phyloP scores from a whole-genome alignment of 1,139 yeast genomes.

The Pneumocystis sp. region DNA sequence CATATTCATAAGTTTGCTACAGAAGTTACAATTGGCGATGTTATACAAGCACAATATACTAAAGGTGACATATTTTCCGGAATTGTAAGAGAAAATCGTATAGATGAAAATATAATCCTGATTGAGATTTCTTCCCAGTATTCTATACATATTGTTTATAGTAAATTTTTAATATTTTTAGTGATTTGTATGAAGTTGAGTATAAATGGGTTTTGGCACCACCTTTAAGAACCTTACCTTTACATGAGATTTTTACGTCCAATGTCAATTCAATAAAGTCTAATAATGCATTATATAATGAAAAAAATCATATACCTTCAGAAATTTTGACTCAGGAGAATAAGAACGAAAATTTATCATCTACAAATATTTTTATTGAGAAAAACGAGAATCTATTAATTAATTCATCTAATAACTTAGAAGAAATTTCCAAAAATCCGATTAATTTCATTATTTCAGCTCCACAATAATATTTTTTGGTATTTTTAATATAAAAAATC shows the following conservation, averaged over 20 bases:
- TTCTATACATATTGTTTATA: conserved; percentile 13
- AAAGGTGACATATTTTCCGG: conserved; percentile 22
- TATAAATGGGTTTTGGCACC: conserved; percentile 3
- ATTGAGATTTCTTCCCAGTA: conserved; percentile 3
- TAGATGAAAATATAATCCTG: not conserved
- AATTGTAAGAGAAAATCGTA: conserved; percentile 19
- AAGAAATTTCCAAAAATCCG: not conserved
- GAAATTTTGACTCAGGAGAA: not conserved
- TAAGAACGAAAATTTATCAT: not conserved
- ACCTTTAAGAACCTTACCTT: not conserved
- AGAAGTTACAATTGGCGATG: conserved; percentile 15
- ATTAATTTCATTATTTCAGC: not conserved
- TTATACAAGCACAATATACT: conserved; percentile 15
- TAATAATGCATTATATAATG: not conserved
- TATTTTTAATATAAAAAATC: not conserved
- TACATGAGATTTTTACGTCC: not conserved
- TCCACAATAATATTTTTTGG: not conserved
- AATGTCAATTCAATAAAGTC: not conserved
- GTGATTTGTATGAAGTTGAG: conserved; percentile 1
- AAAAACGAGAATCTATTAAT: not conserved
- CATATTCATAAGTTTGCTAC: conserved; percentile 11
- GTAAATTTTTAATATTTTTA: not conserved
- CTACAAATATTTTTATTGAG: not conserved
- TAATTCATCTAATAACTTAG: not conserved
- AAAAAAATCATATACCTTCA: not conserved